A percentile compares a stretch with the other conserved stretches of the same genome.
Conservation (phyloP, 2,329 filamentous ascomycete genomes). For the Diplocarpon mali region DNA sequence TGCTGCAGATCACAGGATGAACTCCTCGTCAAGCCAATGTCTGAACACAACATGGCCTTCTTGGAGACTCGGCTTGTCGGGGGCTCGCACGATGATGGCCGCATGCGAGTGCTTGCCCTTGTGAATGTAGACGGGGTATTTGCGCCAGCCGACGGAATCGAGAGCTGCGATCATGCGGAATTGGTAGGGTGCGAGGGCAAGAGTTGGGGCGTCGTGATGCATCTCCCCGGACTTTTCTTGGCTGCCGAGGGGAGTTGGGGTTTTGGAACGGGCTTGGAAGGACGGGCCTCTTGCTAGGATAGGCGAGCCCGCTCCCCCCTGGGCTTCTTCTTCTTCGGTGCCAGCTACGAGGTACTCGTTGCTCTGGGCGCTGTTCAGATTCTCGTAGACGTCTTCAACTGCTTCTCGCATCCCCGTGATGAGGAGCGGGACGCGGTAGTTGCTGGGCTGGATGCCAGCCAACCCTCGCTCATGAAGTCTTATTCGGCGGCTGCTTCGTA, state of each 20-base stretch:
- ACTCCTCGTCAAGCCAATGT: conserved; percentile 73
- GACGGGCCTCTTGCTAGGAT: conserved; percentile 10
- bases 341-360: conserved; percentile 59
- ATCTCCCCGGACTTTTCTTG: conserved; percentile 14
- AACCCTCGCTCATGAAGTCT: conserved; percentile 62
- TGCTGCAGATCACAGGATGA: conserved; percentile 31
- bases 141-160: conserved; percentile 53
- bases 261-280: conserved; percentile 2
- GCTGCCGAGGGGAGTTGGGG: neutral
- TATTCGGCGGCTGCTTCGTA: conserved; percentile 65
- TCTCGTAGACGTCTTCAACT: conserved; percentile 48
- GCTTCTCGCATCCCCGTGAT: conserved; percentile 65
- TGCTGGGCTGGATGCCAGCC: conserved; percentile 53
- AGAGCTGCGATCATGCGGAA: conserved; percentile 76
- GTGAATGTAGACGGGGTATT: conserved; percentile 63
- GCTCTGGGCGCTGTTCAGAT: conserved; percentile 28
- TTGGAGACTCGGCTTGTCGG: conserved; percentile 50
- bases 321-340: conserved; percentile 36
- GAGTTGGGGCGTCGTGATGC: conserved; percentile 41
- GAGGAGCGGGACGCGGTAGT: conserved; percentile 67
- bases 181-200: conserved; percentile 70
- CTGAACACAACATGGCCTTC: conserved; percentile 69
- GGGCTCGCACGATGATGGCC: conserved; percentile 70
- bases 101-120: conserved; percentile 75
- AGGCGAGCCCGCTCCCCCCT: conserved; percentile 20